These are phyloP conservation scores for Fusarium bulbicola DNA, from an alignment of 2,329 filamentous ascomycete genomes.

Conservation along the genomic window DNA sequence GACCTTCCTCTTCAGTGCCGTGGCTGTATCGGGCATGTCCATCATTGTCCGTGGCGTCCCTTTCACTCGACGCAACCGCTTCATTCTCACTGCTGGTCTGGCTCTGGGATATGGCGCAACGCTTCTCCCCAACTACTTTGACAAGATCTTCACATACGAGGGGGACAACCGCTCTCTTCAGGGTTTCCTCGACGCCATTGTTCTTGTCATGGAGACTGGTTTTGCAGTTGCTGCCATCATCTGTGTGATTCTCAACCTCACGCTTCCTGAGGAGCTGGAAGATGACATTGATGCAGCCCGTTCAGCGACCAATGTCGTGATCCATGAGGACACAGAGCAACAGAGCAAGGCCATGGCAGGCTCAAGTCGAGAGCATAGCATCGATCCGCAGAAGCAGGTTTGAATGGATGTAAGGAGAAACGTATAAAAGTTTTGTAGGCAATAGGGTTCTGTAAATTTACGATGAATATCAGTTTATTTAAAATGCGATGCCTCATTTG, in stretches of 20 bases:
- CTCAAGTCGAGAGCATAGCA: slow-evolving; percentile 36
- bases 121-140: slow-evolving; percentile 73
- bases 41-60: slow-evolving; percentile 75
- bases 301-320: slow-evolving; percentile 28
- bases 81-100: slow-evolving; percentile 80
- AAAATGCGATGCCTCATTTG: not conserved
- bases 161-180: slow-evolving; percentile 73
- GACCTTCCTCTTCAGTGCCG: slow-evolving; percentile 81
- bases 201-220: slow-evolving; percentile 77
- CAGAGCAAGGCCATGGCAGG: slow-evolving; percentile 12
- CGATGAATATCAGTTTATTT: not conserved
- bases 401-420: not conserved
- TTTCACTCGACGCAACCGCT: slow-evolving; percentile 82
- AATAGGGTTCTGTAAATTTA: not conserved
- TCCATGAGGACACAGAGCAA: slow-evolving; percentile 17
- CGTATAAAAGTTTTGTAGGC: not conserved
- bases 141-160: slow-evolving; percentile 75
- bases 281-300: slow-evolving; percentile 53
- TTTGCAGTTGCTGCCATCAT: slow-evolving; percentile 79
- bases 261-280: slow-evolving; percentile 79
- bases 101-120: slow-evolving; percentile 78
- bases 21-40: slow-evolving; percentile 79
- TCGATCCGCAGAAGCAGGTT: slow-evolving; percentile 31
- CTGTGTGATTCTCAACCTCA: slow-evolving; percentile 76
- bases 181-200: slow-evolving; percentile 80